Conservation (phyloP, 139 green algal genomes). For the Trebouxia sp. region DNA sequence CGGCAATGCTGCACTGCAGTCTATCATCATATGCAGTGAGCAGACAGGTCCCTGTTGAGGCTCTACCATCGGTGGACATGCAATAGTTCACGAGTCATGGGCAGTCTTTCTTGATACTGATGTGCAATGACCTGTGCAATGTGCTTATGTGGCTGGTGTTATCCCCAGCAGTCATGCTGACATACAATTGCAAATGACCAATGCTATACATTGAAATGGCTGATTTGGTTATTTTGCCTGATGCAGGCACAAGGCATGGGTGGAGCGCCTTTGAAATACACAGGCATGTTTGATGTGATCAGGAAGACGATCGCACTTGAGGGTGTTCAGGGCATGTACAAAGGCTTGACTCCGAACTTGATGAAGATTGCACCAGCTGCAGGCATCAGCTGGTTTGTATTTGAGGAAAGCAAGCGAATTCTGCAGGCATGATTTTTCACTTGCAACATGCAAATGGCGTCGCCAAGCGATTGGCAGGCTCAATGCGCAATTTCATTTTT, state of each 20-base stretch:
- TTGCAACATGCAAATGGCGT: no score
- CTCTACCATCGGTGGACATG: background rate
- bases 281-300: constrained; percentile 82
- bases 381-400: constrained; percentile 87
- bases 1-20: no score
- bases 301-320: constrained; percentile 66
- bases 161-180: no score
- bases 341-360: constrained; percentile 84
- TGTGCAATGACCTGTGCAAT: no score
- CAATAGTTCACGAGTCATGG: background rate
- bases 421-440: constrained; percentile 36
- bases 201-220: background rate
- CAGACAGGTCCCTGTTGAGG: background rate
- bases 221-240: background rate
- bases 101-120: no score
- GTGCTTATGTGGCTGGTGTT: no score
- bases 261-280: constrained; percentile 63
- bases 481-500: no score
- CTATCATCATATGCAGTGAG: no score
- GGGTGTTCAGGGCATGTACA: constrained; percentile 78
- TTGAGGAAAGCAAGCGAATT: constrained; percentile 72
- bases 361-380: constrained; percentile 86
- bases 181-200: background rate
- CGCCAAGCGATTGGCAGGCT: no score
- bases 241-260: constrained; percentile 72